Conservation (phyloP, 1,284 basidiomycete genomes). For the Rhodofomes roseus region DNA sequence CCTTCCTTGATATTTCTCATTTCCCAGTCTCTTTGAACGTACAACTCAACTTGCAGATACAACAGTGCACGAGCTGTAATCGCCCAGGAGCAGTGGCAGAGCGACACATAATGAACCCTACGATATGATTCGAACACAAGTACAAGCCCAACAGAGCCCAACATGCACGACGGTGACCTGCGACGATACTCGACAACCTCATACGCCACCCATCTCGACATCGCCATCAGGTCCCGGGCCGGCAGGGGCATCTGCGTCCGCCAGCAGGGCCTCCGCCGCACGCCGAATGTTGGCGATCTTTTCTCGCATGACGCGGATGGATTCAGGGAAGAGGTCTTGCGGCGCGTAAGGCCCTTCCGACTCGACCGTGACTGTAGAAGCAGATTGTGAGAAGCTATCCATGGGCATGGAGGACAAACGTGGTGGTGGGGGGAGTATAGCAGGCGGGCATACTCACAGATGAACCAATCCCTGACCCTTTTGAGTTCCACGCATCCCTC, state of each 20-base stretch:
- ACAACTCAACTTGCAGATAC: too few relatives aligned
- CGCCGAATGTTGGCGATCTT: constrained; percentile 68
- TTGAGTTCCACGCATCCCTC: constrained; percentile 81
- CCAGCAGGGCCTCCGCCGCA: constrained; percentile 54
- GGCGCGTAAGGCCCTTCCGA: constrained; percentile 88
- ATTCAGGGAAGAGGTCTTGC: constrained; percentile 80
- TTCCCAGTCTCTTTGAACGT: too few relatives aligned
- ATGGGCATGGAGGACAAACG: neutral
- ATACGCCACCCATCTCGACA: constrained; percentile 34
- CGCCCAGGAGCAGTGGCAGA: too few relatives aligned
- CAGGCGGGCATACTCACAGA: constrained; percentile 57
- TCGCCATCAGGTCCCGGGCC: constrained; percentile 27
- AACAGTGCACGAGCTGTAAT: too few relatives aligned
- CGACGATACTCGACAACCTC: neutral
- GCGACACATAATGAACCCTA: too few relatives aligned
- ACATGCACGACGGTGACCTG: neutral
- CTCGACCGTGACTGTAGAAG: constrained; percentile 78
- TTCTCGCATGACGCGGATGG: constrained; percentile 78
- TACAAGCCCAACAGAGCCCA: neutral
- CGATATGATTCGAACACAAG: neutral
- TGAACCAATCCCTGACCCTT: constrained; percentile 89
- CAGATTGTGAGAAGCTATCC: neutral
- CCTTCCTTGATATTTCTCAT: too few relatives aligned
- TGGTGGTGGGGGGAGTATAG: too few relatives aligned
- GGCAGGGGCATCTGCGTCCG: constrained; percentile 21